A percentile compares a stretch with the other conserved stretches of the same genome.
Conservation (phyloP, 345 rosid species). For the Moricandia arvensis region DNA sequence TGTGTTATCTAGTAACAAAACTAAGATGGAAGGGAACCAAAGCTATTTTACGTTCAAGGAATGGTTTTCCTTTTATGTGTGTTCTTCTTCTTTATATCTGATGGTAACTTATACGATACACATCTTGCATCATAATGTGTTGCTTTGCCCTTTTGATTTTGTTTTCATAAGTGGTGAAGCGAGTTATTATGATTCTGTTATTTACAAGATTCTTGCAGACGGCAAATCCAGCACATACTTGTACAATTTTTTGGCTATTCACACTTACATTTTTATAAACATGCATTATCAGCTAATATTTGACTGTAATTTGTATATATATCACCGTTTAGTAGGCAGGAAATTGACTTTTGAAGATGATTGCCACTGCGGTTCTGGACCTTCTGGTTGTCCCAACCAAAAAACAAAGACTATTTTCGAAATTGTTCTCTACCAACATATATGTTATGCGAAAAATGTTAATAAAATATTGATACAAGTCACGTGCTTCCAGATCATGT, state of each 20-base stretch:
- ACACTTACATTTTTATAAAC: background rate
- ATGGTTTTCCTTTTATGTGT: background rate
- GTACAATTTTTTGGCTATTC: background rate
- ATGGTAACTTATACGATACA: slow-evolving; percentile 11
- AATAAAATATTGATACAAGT: background rate
- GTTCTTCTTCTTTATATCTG: background rate
- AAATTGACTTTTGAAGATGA: slow-evolving; percentile 21
- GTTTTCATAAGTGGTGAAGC: slow-evolving; percentile 17
- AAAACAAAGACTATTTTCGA: background rate
- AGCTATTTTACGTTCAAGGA: background rate
- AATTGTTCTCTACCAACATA: background rate
- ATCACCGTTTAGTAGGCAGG: slow-evolving; percentile 5
- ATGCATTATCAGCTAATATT: slow-evolving; percentile 16
- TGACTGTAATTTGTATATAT: slow-evolving; percentile 19
- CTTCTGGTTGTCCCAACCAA: background rate
- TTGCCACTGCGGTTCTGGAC: slow-evolving; percentile 16
- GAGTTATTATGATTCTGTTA: slow-evolving; percentile 14
- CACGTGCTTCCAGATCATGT: background rate
- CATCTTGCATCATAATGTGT: slow-evolving; percentile 30
- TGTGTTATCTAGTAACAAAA: background rate
- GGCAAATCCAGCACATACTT: slow-evolving; percentile 4
- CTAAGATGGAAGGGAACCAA: background rate
- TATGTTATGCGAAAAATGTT: background rate
- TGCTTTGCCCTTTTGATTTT: slow-evolving; percentile 18
- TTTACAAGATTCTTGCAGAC: background rate